A percentile compares a stretch with the other conserved stretches of the same genome.
These are phyloP conservation scores for Neofusicoccum ribis DNA, from an alignment of 2,329 filamentous ascomycete genomes.

Conservation along the genomic window DNA sequence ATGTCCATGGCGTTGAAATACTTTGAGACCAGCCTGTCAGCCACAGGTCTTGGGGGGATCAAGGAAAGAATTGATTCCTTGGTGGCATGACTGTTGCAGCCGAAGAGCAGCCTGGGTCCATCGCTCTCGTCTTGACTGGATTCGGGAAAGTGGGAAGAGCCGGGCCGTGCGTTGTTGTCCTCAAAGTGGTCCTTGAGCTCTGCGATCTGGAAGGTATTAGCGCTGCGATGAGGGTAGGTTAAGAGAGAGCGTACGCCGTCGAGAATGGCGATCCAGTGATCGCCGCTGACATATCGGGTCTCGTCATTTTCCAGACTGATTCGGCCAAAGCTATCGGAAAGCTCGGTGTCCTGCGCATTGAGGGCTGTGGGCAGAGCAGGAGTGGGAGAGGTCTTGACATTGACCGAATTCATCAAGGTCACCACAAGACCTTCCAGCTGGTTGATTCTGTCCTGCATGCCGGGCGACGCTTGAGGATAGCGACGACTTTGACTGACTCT, in stretches of 20 bases:
- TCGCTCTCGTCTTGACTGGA: conserved; percentile 28
- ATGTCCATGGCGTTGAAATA: background rate
- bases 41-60: background rate
- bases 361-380: background rate
- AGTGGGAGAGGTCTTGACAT: background rate
- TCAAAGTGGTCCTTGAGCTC: conserved; percentile 1
- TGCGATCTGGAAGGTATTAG: background rate
- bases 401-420: conserved; percentile 10
- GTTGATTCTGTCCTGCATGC: conserved; percentile 20
- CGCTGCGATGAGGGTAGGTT: conserved; percentile 10
- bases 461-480: conserved; percentile 4
- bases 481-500: background rate
- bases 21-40: background rate
- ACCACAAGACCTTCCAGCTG: conserved; percentile 29
- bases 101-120: conserved; percentile 29
- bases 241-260: conserved; percentile 33
- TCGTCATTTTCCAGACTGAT: background rate
- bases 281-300: conserved; percentile 24
- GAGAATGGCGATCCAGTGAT: conserved; percentile 38
- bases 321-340: background rate
- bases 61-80: background rate
- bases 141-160: conserved; percentile 23
- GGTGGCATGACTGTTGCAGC: background rate
- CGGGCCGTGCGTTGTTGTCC: background rate
- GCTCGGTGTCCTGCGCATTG: background rate